Evolutionary conservation across 2,329 filamentous ascomycete species (phyloP), one percentile per base, ranked within the genome.

Genomic region (Cercospora canescens): DNA sequence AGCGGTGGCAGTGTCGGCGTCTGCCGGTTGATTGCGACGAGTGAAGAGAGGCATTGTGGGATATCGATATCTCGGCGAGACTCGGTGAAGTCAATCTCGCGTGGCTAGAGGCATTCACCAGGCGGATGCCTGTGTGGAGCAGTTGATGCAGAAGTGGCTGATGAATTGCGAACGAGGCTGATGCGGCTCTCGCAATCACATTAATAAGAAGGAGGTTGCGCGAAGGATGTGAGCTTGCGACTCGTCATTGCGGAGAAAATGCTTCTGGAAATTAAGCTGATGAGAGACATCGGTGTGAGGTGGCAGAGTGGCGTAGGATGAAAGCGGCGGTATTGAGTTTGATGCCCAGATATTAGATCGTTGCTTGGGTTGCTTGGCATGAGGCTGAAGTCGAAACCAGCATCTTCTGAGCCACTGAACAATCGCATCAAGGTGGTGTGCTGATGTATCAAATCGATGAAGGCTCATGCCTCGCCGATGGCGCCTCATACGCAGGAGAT

Each of bases 1-100:
- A 21, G 75, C 75, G 7, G 75, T 73, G 1, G 76, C 73, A 2
- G 76, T 79, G 68, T 79, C 75, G n/a, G 74, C 72, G 55, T 77
- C 73, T 9, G 75, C 75, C 37, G 78, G 71, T 35, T 73, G 71
- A 6, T 72, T 63, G 63, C 76, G 77, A 60, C 76, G 76, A 67
- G 75, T 79, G 74, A 81, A 79, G 71, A 80, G 62, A 67, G 45
- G 79, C 64, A 66, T 62, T 14, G 30, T 62, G 24, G 34, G 26
- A 4, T 28, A 12, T 30, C n/a, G n/a, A n/a, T n/a, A n/a, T n/a
- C n/a, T n/a, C n/a, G n/a, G n/a, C n/a, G n/a, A n/a, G n/a, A n/a
- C n/a, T n/a, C n/a, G 7, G 48, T 34, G 18, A 18, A 34, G 16
- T 56, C n/a, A 30, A 35, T 24, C 6, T 8, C 52, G 28, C 16